phyloP scores from a whole-genome alignment of 2,329 filamentous ascomycete genomes.

The Madurella fahalii region DNA sequence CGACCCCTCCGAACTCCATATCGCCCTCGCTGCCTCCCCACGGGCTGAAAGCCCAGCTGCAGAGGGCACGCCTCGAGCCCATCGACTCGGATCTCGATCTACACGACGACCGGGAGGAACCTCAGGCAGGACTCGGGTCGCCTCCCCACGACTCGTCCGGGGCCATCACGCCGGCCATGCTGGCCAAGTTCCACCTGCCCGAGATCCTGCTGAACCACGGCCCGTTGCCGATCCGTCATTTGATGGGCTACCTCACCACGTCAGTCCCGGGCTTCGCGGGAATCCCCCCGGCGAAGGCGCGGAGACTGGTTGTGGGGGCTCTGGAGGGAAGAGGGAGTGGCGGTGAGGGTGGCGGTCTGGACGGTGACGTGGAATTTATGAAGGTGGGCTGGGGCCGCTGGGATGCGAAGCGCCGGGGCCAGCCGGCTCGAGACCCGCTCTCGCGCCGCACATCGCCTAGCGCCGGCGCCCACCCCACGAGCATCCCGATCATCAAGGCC shows the following conservation, averaged over 20 bases:
- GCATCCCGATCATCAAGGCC: conserved; percentile 54
- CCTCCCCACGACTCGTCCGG: conserved; percentile 66
- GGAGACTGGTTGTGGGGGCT: conserved; percentile 86
- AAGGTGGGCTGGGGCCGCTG: conserved; percentile 98
- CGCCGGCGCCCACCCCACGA: conserved; percentile 42
- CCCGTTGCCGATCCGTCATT: conserved; percentile 87
- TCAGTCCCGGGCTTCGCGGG: conserved; percentile 88
- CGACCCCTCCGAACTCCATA: conserved; percentile 92
- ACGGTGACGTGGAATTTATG: conserved; percentile 77
- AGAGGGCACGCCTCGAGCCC: conserved; percentile 55
- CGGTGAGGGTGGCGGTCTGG: conserved; percentile 54
- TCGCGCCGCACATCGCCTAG: conserved; percentile 39
- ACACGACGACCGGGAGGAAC: conserved; percentile 59
- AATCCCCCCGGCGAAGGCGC: conserved; percentile 84
- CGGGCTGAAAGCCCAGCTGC: conserved; percentile 66
- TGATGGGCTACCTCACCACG: conserved; percentile 91
- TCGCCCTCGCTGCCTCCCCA: conserved; percentile 83
- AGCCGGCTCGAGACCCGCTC: conserved; percentile 44
- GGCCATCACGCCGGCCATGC: conserved; percentile 76
- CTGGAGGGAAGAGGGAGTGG: conserved; percentile 70
- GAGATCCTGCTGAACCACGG: conserved; percentile 87
- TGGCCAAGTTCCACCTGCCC: conserved; percentile 86
- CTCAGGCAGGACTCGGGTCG: conserved; percentile 36
- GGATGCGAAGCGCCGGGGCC: conserved; percentile 75
- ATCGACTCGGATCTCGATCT: conserved; percentile 87